phyloP scores from a whole-genome alignment of 345 rosid species.

The Camelina neglecta region DNA sequence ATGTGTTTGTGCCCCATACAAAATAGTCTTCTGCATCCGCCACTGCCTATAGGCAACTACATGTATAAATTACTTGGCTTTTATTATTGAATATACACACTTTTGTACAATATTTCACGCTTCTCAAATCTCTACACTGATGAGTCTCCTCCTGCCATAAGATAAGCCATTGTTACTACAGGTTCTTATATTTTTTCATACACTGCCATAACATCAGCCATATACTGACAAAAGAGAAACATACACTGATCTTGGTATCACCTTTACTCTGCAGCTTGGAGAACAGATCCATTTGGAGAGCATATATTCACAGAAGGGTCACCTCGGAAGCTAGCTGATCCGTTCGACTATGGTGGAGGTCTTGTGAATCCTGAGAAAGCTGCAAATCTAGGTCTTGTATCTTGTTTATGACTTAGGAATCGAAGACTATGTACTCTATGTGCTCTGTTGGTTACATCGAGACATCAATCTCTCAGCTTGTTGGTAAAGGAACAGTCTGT shows the following conservation, averaged over 20 bases:
- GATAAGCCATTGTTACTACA: slow-evolving; percentile 51
- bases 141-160: slow-evolving; percentile 54
- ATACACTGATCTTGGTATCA: not conserved
- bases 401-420: slow-evolving; percentile 57
- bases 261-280: slow-evolving; percentile 35
- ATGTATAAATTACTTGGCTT: slow-evolving; percentile 12
- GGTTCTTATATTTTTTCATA: slow-evolving; percentile 38
- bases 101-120: slow-evolving; percentile 29
- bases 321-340: slow-evolving; percentile 44
- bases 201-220: not conserved
- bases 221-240: not conserved
- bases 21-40: too few relatives aligned
- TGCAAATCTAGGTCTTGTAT: slow-evolving; percentile 54
- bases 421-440: slow-evolving; percentile 51
- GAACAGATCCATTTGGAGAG: slow-evolving; percentile 43
- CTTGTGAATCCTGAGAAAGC: slow-evolving; percentile 61
- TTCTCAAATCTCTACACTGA: slow-evolving; percentile 42
- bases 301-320: slow-evolving; percentile 50
- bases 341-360: slow-evolving; percentile 61
- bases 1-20: too few relatives aligned
- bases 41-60: too few relatives aligned
- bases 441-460: slow-evolving; percentile 52
- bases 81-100: not conserved
- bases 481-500: slow-evolving; percentile 41
- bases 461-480: slow-evolving; percentile 52